Percentiles rank a stretch among this genome's conserved stretches.
Evolutionary conservation across 2,329 filamentous ascomycete genomes (phyloP).

Genomic region (Aspergillus jensenii): DNA sequence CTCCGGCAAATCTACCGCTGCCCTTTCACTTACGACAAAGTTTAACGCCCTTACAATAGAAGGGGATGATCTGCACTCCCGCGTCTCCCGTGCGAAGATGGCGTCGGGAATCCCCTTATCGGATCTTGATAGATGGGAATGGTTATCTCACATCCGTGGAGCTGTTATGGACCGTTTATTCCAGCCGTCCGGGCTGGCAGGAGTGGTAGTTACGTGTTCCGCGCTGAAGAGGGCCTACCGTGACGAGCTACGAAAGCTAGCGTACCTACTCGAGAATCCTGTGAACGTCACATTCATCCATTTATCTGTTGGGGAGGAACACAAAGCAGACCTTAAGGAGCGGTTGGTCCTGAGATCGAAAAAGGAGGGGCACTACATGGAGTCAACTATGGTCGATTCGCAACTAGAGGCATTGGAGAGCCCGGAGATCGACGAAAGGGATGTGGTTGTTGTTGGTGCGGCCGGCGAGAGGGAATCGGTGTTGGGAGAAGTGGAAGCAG

Average conservation of each 20-base stretch:
- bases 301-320: constrained; percentile 24
- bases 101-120: constrained; percentile 49
- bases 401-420: constrained; percentile 52
- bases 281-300: constrained; percentile 39
- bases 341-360: constrained; percentile 42
- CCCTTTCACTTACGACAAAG: constrained; percentile 44
- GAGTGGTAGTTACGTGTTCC: constrained; percentile 55
- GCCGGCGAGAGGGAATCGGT: constrained; percentile 1
- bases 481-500: constrained; percentile 3
- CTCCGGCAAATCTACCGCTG: constrained; percentile 55
- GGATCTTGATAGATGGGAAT: constrained; percentile 56
- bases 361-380: constrained; percentile 53
- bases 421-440: constrained; percentile 40
- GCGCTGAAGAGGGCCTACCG: constrained; percentile 56
- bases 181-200: constrained; percentile 7
- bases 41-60: constrained; percentile 41
- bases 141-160: constrained; percentile 39
- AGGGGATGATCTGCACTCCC: constrained; percentile 54
- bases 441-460: constrained; percentile 23
- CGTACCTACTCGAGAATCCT: constrained; percentile 19
- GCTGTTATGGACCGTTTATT: constrained; percentile 21
- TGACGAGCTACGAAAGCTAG: constrained; percentile 50
- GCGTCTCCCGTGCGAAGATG: constrained; percentile 54
- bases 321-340: constrained; percentile 41
- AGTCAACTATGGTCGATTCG: constrained; percentile 53